phyloP scores from a whole-genome alignment of 257 asterid species.

The Penstemon davidsonii region DNA sequence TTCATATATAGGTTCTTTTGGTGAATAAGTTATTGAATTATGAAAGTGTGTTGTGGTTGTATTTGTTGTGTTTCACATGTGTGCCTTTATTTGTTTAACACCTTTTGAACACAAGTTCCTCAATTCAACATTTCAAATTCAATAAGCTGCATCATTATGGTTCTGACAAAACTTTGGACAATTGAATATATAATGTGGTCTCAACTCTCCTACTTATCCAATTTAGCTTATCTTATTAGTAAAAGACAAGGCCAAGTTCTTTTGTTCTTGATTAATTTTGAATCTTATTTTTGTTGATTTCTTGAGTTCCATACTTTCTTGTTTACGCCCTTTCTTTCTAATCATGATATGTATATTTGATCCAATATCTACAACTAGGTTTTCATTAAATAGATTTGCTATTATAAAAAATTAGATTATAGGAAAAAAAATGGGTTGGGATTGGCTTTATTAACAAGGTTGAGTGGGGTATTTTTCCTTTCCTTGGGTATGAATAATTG shows the following conservation, averaged over 20 bases:
- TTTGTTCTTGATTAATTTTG: background rate
- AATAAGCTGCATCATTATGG: background rate
- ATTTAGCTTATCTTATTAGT: background rate
- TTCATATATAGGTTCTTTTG: background rate
- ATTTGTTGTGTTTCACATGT: background rate
- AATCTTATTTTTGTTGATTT: background rate
- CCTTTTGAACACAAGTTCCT: background rate
- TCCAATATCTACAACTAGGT: conserved; percentile 22
- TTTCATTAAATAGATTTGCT: conserved; percentile 30
- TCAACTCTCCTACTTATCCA: background rate
- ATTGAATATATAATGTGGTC: background rate
- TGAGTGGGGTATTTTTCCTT: conserved; percentile 79
- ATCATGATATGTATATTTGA: background rate
- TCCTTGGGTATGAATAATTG: conserved; percentile 82
- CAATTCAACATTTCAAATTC: too few species aligned
- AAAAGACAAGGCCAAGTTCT: background rate
- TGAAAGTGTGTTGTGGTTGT: background rate
- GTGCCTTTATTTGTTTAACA: background rate
- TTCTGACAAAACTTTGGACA: background rate
- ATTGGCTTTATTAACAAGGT: conserved; percentile 95
- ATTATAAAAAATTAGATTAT: conserved; percentile 48
- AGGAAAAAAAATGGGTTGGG: conserved; percentile 82
- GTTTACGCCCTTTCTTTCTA: background rate
- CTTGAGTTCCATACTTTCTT: background rate
- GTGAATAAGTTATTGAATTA: background rate